Base-by-base conservation (phyloP, 2,329 filamentous ascomycete genomes). In the Phaeophleospora eucalypticola region DNA sequence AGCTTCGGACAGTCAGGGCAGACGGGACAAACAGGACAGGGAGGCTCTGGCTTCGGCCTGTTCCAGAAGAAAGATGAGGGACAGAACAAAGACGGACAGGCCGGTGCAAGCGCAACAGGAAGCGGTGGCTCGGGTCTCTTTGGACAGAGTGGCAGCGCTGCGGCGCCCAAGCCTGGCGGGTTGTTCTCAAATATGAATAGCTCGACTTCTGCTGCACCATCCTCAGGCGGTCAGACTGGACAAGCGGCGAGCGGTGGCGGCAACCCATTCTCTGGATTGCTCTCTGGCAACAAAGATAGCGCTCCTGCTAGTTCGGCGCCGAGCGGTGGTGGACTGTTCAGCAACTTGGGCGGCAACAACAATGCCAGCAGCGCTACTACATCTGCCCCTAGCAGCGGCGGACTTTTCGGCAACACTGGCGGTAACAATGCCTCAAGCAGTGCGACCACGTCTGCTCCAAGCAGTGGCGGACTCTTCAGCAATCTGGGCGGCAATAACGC, bases 391-490 rank as follows among this genome's bases (percentile, higher is more conserved):
- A 37, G 15, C 16, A 33, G 16, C 17, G 17, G 24, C 20, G 21
- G 34, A 19, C 15, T 43, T 6, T 50, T 56, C 12, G 46, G 49
- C 35, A 44, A 34, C 12, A 37, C 36, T 18, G 37, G 33, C 16
- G 42, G 43, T 24, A 46, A 27, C 43, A 43, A 45, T 19, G 39
- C 24, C 41, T 38, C 41, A 20, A 46, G 36, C 45, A 42, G 40
- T 18, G 3, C 40, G 7, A 20, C 51, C 18, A 45, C 44, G 12
- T 38, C 46, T 18, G 46, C 46, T 15, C 46, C 46, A 20, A 34
- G 39, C 20, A 39, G 43, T 34, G 41, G 47, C 24, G 42, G 38
- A 21, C 38, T 53, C 17, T 51, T 53, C 24, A 37, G 16, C 16
- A 17, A 17, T 19, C 16, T 37, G 3, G 36, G 16, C 19, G 16